Conservation (phyloP, 257 asterid genomes). For the Echites panduratus region DNA sequence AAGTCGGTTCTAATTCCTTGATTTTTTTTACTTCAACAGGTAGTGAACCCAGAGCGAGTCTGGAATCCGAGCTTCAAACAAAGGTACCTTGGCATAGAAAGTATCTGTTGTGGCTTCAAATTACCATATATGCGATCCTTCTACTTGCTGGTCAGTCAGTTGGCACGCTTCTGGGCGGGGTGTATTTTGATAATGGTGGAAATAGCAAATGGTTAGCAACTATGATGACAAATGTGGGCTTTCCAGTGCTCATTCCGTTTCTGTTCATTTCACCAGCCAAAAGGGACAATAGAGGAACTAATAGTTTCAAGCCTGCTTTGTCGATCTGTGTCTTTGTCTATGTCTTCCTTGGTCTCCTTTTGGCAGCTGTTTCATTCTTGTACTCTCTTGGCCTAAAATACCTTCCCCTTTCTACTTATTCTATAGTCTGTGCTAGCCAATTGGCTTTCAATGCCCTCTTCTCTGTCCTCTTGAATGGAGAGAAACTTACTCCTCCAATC, state of each 20-base stretch:
- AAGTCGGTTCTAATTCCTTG: background rate
- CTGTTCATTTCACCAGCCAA: slow-evolving; percentile 25
- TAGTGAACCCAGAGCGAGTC: slow-evolving; percentile 3
- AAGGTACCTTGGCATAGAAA: slow-evolving; percentile 8
- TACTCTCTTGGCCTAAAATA: slow-evolving; percentile 41
- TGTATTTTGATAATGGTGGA: slow-evolving; percentile 70
- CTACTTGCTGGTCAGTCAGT: slow-evolving; percentile 48
- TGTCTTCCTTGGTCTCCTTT: slow-evolving; percentile 30
- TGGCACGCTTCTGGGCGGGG: slow-evolving; percentile 53
- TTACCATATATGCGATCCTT: slow-evolving; percentile 34
- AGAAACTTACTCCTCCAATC: slow-evolving; percentile 35
- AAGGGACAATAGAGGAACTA: background rate
- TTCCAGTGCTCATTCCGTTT: slow-evolving; percentile 63
- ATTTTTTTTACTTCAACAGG: slow-evolving; percentile 4
- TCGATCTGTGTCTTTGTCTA: slow-evolving; percentile 17
- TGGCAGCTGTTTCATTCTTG: slow-evolving; percentile 27
- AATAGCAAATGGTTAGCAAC: slow-evolving; percentile 66
- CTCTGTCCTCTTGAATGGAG: slow-evolving; percentile 38
- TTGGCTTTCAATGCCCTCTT: slow-evolving; percentile 54
- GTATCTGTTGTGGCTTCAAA: slow-evolving; percentile 57
- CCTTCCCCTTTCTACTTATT: slow-evolving; percentile 51
- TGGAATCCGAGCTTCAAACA: background rate
- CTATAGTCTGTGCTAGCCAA: slow-evolving; percentile 46
- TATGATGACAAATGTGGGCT: slow-evolving; percentile 49
- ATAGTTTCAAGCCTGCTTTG: slow-evolving; percentile 15